Evolutionary conservation across 345 rosid genomes (phyloP).

Genomic region (Populus alba): DNA sequence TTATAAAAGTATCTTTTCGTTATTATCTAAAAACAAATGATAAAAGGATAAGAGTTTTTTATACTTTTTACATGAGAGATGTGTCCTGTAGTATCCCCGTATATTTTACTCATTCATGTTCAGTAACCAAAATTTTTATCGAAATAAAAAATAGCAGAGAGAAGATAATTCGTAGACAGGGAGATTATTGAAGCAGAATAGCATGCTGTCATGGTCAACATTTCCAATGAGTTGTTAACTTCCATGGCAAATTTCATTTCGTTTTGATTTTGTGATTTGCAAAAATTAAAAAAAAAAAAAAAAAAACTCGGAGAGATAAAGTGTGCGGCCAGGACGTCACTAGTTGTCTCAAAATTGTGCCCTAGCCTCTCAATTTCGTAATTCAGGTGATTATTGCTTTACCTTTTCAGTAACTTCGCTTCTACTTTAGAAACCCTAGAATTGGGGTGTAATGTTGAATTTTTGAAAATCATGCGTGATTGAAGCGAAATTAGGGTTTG

Average conservation of each 20-base stretch:
- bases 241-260: constrained; percentile 9
- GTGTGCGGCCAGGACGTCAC: background rate
- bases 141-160: too few species aligned
- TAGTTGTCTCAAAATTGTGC: background rate
- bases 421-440: constrained; percentile 17
- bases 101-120: too few species aligned
- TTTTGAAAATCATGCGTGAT: background rate
- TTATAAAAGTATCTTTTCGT: too few species aligned
- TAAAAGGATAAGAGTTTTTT: too few species aligned
- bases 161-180: background rate
- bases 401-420: background rate
- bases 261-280: background rate
- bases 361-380: constrained; percentile 14
- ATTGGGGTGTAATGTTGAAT: constrained; percentile 7
- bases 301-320: constrained; percentile 27
- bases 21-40: too few species aligned
- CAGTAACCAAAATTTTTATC: too few species aligned
- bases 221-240: background rate
- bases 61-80: too few species aligned
- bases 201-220: constrained; percentile 13
- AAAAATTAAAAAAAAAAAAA: background rate
- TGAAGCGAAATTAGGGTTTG: constrained; percentile 12
- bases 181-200: background rate
- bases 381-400: constrained; percentile 25
- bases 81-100: too few species aligned